Conservation (phyloP, 106 monocot genomes). For the Dendrobium catenatum region DNA sequence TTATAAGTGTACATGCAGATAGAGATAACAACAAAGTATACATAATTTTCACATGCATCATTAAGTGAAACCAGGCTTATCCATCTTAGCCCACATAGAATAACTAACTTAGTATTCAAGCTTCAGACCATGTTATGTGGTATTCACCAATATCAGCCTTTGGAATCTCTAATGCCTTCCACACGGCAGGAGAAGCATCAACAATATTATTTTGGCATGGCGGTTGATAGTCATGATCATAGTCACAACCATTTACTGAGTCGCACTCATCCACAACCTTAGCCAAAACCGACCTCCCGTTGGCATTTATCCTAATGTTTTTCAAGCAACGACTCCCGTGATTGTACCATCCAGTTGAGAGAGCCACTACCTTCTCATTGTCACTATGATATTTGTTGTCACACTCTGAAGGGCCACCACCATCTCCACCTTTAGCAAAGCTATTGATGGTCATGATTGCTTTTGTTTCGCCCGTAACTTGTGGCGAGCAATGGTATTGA, state of each 20-base stretch:
- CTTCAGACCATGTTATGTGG: slow-evolving; percentile 17
- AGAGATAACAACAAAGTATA: no score
- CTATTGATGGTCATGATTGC: slow-evolving; percentile 26
- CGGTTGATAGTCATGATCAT: slow-evolving; percentile 19
- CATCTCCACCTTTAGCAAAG: slow-evolving; percentile 24
- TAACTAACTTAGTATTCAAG: not conserved
- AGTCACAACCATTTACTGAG: slow-evolving; percentile 33
- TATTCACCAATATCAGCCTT: not conserved
- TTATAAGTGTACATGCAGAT: no score
- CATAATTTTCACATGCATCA: no score
- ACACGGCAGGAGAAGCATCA: slow-evolving; percentile 28
- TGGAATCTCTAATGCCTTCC: slow-evolving; percentile 26
- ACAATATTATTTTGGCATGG: slow-evolving; percentile 33
- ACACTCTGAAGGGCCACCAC: slow-evolving; percentile 35
- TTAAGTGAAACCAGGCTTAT: no score
- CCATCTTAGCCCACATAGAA: no score
- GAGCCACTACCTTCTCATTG: slow-evolving; percentile 22
- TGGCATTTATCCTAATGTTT: slow-evolving; percentile 21
- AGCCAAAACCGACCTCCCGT: slow-evolving; percentile 25
- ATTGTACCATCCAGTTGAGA: slow-evolving; percentile 33
- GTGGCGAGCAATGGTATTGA: slow-evolving; percentile 30
- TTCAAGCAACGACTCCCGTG: slow-evolving; percentile 27
- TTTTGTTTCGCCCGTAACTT: slow-evolving; percentile 8
- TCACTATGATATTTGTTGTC: slow-evolving; percentile 23
- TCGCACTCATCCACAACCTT: slow-evolving; percentile 48